These are phyloP conservation scores for Suaeda aralocaspica DNA, from an alignment of 148 eudicot species.

Conservation along the genomic window DNA sequence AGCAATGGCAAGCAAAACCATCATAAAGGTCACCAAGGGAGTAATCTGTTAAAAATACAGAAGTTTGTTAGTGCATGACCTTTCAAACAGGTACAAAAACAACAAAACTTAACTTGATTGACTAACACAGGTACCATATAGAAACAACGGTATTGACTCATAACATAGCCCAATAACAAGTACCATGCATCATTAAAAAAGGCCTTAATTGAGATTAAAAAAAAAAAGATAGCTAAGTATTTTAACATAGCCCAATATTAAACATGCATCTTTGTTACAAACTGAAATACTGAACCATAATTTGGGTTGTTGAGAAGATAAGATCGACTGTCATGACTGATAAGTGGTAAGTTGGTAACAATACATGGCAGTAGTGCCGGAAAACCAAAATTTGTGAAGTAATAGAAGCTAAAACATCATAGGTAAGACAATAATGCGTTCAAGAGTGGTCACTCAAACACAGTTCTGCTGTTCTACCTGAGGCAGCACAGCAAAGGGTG, in stretches of 20 bases:
- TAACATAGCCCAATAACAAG: too few relatives aligned
- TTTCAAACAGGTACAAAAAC: neutral
- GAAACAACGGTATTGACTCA: too few relatives aligned
- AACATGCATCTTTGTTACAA: too few relatives aligned
- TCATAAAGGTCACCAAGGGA: conserved; percentile 62
- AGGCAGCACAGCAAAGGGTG: conserved; percentile 86
- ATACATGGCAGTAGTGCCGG: neutral
- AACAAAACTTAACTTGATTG: neutral
- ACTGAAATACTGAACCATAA: too few relatives aligned
- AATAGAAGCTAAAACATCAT: neutral
- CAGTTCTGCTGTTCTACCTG: conserved; percentile 36
- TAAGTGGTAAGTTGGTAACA: neutral
- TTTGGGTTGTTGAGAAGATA: too few relatives aligned
- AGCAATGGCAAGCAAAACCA: conserved; percentile 69
- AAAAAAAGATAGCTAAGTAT: neutral
- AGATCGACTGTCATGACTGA: neutral
- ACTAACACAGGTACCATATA: neutral
- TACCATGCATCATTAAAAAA: neutral
- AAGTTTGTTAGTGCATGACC: neutral
- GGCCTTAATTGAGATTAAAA: too few relatives aligned
- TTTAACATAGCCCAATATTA: neutral
- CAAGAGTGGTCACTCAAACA: too few relatives aligned
- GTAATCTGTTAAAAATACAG: conserved; percentile 47
- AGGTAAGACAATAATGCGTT: neutral
- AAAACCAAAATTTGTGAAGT: neutral